Percentiles rank a stretch among this genome's conserved stretches.
Conservation (phyloP, 345 rosid species). For the Conringia planisiliqua region DNA sequence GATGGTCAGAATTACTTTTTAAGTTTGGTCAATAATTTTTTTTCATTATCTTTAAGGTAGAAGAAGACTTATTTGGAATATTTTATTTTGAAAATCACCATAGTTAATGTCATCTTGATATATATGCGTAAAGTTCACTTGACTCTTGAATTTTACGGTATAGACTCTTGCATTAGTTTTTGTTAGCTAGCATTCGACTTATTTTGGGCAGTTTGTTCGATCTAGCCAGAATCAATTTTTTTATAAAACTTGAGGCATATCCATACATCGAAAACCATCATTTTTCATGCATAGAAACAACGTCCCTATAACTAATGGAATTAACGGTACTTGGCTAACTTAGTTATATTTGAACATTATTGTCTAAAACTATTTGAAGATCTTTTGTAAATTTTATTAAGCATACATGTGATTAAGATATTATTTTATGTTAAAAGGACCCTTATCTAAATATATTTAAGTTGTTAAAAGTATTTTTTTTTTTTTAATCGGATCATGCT, state of each 20-base stretch:
- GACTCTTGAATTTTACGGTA: neutral
- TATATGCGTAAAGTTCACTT: neutral
- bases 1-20: neutral
- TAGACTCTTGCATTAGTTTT: neutral
- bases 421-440: no score
- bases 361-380: no score
- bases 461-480: neutral
- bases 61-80: neutral
- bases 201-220: neutral
- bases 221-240: neutral
- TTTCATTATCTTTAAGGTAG: neutral
- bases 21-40: neutral
- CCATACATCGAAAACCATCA: neutral
- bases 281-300: neutral
- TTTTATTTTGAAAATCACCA: neutral
- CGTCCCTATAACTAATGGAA: no score
- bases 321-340: no score
- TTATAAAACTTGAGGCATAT: neutral
- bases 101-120: neutral
- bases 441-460: neutral
- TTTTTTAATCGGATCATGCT: no score
- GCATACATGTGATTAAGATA: no score
- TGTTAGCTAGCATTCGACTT: neutral
- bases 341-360: no score
- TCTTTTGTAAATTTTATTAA: no score